phyloP scores from a whole-genome alignment of 1,284 basidiomycete genomes.

The Heliocybe sulcata region DNA sequence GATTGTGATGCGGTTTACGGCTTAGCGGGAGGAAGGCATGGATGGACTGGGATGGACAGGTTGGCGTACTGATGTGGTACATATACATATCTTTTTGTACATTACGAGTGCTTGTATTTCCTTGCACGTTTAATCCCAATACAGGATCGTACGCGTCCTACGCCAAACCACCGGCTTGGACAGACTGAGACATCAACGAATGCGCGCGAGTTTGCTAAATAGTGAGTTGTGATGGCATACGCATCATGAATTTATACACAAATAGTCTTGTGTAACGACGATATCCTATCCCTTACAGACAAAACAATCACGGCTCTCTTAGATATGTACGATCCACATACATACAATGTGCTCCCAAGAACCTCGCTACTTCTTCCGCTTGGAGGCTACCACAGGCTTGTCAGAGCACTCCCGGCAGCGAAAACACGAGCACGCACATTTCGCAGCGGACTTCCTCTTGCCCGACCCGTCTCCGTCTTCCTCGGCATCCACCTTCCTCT shows the following conservation, averaged over 20 bases:
- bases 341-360: not conserved
- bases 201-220: no score
- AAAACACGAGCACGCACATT: slow-evolving; percentile 22
- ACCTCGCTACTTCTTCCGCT: slow-evolving; percentile 23
- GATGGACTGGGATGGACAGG: not conserved
- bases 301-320: not conserved
- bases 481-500: slow-evolving; percentile 6
- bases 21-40: not conserved
- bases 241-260: not conserved
- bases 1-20: slow-evolving; percentile 23
- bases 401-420: no score
- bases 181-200: no score
- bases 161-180: no score
- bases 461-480: slow-evolving; percentile 16
- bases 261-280: not conserved
- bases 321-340: slow-evolving; percentile 3
- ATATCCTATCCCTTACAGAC: not conserved
- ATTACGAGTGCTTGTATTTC: no score
- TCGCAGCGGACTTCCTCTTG: slow-evolving; percentile 21
- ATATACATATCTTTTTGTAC: no score
- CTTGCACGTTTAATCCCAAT: no score
- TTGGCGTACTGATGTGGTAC: not conserved
- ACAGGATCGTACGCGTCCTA: no score
- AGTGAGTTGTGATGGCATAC: no score
- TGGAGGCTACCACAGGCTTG: slow-evolving; percentile 15